phyloP scores from a whole-genome alignment of 2,329 filamentous ascomycete genomes.

The Cladobotryum mycophilum region DNA sequence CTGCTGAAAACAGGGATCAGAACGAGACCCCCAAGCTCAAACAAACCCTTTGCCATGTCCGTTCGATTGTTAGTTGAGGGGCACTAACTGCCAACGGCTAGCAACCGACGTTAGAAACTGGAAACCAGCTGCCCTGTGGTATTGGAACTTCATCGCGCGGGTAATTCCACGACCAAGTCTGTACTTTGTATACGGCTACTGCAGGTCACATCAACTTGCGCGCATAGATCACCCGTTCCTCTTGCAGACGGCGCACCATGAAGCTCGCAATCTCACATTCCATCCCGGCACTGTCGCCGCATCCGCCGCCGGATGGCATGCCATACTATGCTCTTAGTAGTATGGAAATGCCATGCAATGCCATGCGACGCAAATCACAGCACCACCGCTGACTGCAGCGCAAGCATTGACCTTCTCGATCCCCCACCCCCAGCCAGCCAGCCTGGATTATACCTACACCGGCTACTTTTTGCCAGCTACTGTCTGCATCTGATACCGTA shows the following conservation, averaged over 20 bases:
- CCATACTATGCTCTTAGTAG: not conserved
- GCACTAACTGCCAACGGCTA: too few relatives aligned
- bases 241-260: not conserved
- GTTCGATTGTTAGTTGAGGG: too few relatives aligned
- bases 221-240: not conserved
- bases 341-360: slow-evolving; percentile 3
- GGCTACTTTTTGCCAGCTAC: not conserved
- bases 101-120: not conserved
- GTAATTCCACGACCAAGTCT: not conserved
- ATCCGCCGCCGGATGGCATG: not conserved
- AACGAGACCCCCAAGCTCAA: slow-evolving; percentile 6
- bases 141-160: not conserved
- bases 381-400: not conserved
- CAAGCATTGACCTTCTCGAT: slow-evolving; percentile 12
- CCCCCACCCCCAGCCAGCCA: slow-evolving; percentile 13
- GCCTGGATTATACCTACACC: slow-evolving; percentile 1
- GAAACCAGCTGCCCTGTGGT: not conserved
- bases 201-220: slow-evolving; percentile 7
- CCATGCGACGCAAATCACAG: slow-evolving; percentile 11
- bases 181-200: not conserved
- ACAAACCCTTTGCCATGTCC: slow-evolving; percentile 1
- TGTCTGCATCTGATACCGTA: slow-evolving; percentile 3
- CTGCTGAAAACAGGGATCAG: slow-evolving; percentile 13
- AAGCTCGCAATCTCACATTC: not conserved
- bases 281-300: not conserved